A percentile compares a stretch with the other conserved stretches of the same genome.
Conservation (phyloP, 345 rosid genomes). For the Rhodamnia rubescens region DNA sequence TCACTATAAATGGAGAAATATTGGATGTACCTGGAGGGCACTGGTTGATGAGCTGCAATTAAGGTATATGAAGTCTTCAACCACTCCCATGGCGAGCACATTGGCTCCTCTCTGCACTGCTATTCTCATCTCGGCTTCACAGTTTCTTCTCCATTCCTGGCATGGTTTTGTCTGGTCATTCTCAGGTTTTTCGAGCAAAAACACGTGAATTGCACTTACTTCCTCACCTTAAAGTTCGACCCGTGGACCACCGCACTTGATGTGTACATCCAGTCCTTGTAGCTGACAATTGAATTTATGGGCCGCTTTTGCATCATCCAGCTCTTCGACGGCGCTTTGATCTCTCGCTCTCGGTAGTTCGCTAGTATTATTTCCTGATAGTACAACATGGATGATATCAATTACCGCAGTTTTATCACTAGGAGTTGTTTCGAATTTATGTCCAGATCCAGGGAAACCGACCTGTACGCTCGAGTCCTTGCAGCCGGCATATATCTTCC, state of each 20-base stretch:
- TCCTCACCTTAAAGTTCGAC: conserved; percentile 59
- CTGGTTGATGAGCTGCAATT: conserved; percentile 57
- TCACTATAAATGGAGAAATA: not conserved
- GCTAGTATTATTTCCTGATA: conserved; percentile 44
- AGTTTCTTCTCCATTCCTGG: conserved; percentile 71
- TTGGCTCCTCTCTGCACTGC: conserved; percentile 34
- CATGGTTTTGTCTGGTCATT: not conserved
- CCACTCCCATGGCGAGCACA: conserved; percentile 53
- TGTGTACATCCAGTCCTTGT: conserved; percentile 79
- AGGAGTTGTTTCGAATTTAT: not conserved
- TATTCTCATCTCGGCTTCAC: conserved; percentile 50
- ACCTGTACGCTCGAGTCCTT: conserved; percentile 87
- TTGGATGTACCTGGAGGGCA: conserved; percentile 53
- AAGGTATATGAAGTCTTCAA: conserved; percentile 85
- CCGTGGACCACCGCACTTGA: conserved; percentile 56
- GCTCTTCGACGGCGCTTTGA: conserved; percentile 54
- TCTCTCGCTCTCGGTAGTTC: conserved; percentile 54
- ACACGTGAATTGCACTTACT: not conserved
- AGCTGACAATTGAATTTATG: conserved; percentile 46
- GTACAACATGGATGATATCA: not conserved
- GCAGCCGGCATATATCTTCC: conserved; percentile 74
- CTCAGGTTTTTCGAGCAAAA: not conserved
- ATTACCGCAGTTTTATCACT: not conserved
- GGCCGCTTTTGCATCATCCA: conserved; percentile 68
- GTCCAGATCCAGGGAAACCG: not conserved